Conservation (phyloP, 2,329 filamentous ascomycete species). For the Drechslerella dactyloides region DNA sequence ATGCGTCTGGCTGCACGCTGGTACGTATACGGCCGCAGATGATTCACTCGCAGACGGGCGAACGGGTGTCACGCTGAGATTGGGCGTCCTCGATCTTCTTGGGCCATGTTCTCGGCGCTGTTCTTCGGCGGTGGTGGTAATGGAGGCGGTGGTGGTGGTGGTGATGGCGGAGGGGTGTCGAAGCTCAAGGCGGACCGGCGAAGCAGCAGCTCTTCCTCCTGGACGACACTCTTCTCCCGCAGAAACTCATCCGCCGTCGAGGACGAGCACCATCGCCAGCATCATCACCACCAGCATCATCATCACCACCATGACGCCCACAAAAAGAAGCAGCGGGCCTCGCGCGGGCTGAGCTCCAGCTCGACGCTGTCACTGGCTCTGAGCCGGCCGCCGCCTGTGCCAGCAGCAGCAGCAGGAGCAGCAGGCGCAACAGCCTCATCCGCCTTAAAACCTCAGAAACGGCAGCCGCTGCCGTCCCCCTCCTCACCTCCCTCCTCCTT, state of each 20-base stretch:
- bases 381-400: slow-evolving; percentile 1
- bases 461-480: slow-evolving; percentile 2
- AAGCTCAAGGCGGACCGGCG: slow-evolving; percentile 40
- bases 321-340: not conserved
- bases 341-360: not conserved
- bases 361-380: not conserved
- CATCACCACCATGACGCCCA: not conserved
- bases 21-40: slow-evolving; percentile 19
- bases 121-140: slow-evolving; percentile 36
- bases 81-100: slow-evolving; percentile 16
- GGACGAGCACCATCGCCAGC: not conserved
- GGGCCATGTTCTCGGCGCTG: slow-evolving; percentile 40
- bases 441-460: slow-evolving; percentile 4
- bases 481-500: not conserved
- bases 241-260: slow-evolving; percentile 21
- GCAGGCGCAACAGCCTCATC: slow-evolving; percentile 1
- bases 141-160: slow-evolving; percentile 14
- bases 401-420: not conserved
- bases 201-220: slow-evolving; percentile 24
- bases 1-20: slow-evolving; percentile 25
- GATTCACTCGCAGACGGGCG: slow-evolving; percentile 28
- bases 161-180: slow-evolving; percentile 27
- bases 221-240: slow-evolving; percentile 41
- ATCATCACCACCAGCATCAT: not conserved
- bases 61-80: slow-evolving; percentile 49